A percentile compares a stretch with the other conserved stretches of the same genome.
phyloP scores from a whole-genome alignment of 106 monocot genomes.

The Phalaenopsis aphrodite region DNA sequence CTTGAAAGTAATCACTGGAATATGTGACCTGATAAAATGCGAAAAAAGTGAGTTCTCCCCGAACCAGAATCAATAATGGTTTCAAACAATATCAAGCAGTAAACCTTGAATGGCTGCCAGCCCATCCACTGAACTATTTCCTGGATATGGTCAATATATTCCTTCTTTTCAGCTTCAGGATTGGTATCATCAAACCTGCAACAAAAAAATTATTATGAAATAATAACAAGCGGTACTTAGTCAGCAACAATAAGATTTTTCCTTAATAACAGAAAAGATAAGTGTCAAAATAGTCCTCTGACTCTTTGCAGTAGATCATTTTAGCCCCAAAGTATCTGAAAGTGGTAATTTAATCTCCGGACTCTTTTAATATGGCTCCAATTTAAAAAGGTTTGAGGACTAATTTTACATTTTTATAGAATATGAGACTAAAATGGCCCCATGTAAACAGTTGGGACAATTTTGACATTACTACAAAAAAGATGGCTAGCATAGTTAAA shows the following conservation, averaged over 20 bases:
- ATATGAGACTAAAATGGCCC: too few species aligned
- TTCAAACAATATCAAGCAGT: background rate
- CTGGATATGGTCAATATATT: conserved; percentile 93
- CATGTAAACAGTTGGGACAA: too few species aligned
- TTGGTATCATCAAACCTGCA: conserved; percentile 96
- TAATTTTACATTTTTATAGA: too few species aligned
- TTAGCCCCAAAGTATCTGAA: too few species aligned
- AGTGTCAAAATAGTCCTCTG: background rate
- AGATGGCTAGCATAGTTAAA: background rate
- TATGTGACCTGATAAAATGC: conserved; percentile 60
- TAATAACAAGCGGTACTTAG: background rate
- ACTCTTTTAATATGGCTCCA: too few species aligned
- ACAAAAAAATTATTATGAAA: background rate
- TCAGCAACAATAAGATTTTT: background rate
- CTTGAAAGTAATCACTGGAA: conserved; percentile 86
- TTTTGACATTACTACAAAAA: too few species aligned
- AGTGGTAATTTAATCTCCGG: too few species aligned
- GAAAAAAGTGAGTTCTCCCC: background rate
- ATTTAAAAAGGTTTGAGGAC: too few species aligned
- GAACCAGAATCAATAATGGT: background rate
- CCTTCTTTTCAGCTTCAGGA: conserved; percentile 90
- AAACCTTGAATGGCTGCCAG: conserved; percentile 88
- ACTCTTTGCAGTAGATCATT: too few species aligned
- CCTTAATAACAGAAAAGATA: background rate
- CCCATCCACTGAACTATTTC: conserved; percentile 98